Conservation (phyloP, 495 filamentous ascomycete genomes). For the Penicillium macrosclerotiorum region DNA sequence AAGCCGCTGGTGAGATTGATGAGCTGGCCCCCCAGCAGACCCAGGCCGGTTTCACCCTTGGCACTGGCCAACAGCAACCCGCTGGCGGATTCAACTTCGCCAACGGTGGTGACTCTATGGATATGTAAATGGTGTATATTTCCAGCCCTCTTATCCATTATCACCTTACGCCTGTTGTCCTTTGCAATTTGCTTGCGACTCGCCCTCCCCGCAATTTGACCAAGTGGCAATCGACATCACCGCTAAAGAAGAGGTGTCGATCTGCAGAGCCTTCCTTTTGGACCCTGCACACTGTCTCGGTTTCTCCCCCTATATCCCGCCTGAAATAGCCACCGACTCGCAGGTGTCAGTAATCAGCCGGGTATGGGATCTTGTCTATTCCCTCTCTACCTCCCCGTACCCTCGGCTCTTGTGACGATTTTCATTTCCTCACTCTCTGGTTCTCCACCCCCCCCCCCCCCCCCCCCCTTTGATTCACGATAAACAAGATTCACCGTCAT, state of each 20-base stretch:
- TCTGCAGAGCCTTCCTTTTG: background rate
- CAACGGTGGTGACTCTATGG: conserved; percentile 91
- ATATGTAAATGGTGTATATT: conserved; percentile 70
- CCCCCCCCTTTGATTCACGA: conserved; percentile 39
- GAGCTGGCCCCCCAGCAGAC: conserved; percentile 65
- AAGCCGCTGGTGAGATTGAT: conserved; percentile 72
- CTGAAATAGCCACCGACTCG: background rate
- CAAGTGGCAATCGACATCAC: background rate
- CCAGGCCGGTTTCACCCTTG: conserved; percentile 81
- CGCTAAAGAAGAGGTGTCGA: background rate
- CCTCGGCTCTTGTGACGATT: conserved; percentile 19
- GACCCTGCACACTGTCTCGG: background rate
- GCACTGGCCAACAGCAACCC: conserved; percentile 69
- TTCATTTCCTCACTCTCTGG: conserved; percentile 9
- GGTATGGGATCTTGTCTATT: conserved; percentile 9
- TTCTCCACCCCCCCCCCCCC: conserved; percentile 17
- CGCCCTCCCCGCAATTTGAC: background rate
- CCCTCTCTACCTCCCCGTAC: conserved; percentile 8
- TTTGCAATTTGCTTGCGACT: background rate
- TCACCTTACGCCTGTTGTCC: background rate
- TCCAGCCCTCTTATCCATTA: background rate
- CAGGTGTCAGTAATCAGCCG: no score
- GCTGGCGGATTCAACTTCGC: conserved; percentile 83
- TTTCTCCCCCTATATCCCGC: background rate
- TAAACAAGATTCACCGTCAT: conserved; percentile 63